Conservation (phyloP, 2,329 filamentous ascomycete genomes). For the Epichloe uncinata region DNA sequence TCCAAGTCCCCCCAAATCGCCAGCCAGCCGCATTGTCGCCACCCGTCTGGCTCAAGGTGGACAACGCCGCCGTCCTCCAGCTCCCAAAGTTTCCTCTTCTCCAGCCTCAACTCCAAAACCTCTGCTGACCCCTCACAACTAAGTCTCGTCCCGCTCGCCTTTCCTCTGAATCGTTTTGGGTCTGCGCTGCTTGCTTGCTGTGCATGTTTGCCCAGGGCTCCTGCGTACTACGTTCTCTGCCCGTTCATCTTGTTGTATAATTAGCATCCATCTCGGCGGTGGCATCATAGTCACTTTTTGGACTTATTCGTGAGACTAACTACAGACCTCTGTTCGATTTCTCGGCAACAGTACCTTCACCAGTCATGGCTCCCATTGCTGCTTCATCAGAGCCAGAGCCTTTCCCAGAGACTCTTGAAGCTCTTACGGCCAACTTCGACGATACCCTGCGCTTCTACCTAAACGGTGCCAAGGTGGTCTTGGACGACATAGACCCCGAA, state of each 20-base stretch:
- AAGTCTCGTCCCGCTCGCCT: neutral
- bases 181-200: neutral
- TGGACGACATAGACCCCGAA: conserved; percentile 84
- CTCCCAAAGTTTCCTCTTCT: neutral
- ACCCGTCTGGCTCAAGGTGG: neutral
- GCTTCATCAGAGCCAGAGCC: conserved; percentile 33
- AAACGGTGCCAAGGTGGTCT: conserved; percentile 77
- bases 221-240: neutral
- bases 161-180: neutral
- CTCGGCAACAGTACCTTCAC: neutral
- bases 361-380: conserved; percentile 41
- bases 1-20: neutral
- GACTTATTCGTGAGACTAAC: neutral
- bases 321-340: neutral
- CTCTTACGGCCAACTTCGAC: conserved; percentile 63
- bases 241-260: neutral
- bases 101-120: neutral
- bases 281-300: neutral
- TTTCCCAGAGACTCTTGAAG: conserved; percentile 19
- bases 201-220: no score
- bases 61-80: conserved; percentile 3
- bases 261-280: neutral
- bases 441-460: conserved; percentile 87
- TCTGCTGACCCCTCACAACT: neutral
- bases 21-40: neutral